phyloP scores from a whole-genome alignment of 2,329 filamentous ascomycete species.

The Sporothrix sp. region DNA sequence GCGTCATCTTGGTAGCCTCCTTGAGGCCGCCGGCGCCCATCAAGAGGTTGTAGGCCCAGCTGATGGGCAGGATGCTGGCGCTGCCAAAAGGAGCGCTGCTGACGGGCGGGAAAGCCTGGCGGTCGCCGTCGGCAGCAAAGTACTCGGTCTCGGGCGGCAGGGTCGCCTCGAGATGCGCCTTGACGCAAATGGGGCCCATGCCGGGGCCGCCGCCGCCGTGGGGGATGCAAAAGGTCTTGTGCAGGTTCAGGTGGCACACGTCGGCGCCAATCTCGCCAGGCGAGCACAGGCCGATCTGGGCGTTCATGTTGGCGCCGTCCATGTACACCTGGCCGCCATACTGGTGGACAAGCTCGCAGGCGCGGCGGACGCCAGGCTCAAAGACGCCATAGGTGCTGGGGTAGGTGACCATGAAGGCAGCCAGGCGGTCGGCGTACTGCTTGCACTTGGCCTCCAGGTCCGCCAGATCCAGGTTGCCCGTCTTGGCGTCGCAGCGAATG shows the following conservation, averaged over 20 bases:
- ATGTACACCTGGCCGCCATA: constrained; percentile 94
- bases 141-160: constrained; percentile 44
- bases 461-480: constrained; percentile 78
- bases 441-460: constrained; percentile 84
- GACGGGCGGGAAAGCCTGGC: constrained; percentile 41
- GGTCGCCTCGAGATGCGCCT: constrained; percentile 65
- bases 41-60: constrained; percentile 89
- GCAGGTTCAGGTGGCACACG: constrained; percentile 92
- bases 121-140: constrained; percentile 4
- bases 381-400: constrained; percentile 93
- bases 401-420: constrained; percentile 94
- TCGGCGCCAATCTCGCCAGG: constrained; percentile 93
- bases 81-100: constrained; percentile 79
- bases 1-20: constrained; percentile 79
- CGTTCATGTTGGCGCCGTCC: constrained; percentile 98
- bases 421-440: constrained; percentile 76
- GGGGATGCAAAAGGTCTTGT: constrained; percentile 98
- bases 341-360: constrained; percentile 74
- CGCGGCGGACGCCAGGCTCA: constrained; percentile 78
- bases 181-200: constrained; percentile 88
- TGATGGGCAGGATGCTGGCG: constrained; percentile 86
- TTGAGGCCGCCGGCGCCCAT: constrained; percentile 79
- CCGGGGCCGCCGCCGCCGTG: constrained; percentile 91
- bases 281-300: constrained; percentile 89
- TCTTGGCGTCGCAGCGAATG: constrained; percentile 79